Conservation (phyloP, 768 basidiomycete species). For the Fomitopsis serialis region DNA sequence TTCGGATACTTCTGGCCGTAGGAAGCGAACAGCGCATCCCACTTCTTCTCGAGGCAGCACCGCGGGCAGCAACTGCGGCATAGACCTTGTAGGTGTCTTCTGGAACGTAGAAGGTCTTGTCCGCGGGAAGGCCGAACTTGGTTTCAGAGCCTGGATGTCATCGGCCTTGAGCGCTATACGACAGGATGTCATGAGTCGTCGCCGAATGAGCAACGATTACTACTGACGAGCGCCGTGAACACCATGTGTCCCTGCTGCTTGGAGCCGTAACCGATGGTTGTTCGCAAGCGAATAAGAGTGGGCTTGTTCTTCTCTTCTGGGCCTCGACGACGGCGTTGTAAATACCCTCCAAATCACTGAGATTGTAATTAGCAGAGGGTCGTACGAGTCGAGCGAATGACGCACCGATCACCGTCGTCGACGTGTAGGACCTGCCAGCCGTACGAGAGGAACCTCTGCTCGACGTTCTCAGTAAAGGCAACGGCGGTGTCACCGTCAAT, state of each 20-base stretch:
- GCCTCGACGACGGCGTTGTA: constrained; percentile 75
- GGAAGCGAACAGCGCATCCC: constrained; percentile 60
- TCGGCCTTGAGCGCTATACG: constrained; percentile 82
- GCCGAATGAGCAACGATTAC: neutral
- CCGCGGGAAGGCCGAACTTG: constrained; percentile 78
- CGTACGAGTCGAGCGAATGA: neutral
- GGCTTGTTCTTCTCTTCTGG: constrained; percentile 76
- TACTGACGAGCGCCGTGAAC: constrained; percentile 89
- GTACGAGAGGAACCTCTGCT: constrained; percentile 82
- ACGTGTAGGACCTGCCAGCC: constrained; percentile 93
- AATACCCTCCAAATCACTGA: constrained; percentile 73
- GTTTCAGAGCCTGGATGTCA: constrained; percentile 79
- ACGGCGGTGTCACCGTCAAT: constrained; percentile 91
- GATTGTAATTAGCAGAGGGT: neutral
- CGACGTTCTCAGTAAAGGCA: constrained; percentile 93
- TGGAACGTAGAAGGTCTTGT: constrained; percentile 76
- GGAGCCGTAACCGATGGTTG: constrained; percentile 93
- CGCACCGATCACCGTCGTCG: constrained; percentile 71
- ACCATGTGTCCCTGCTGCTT: constrained; percentile 91
- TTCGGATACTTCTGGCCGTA: constrained; percentile 78
- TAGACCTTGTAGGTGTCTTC: constrained; percentile 67
- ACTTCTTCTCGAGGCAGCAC: constrained; percentile 70
- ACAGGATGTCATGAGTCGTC: constrained; percentile 4
- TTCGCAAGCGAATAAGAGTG: constrained; percentile 78
- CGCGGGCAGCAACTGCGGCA: constrained; percentile 59